These are phyloP conservation scores for Penicillium canescens DNA, from an alignment of 495 filamentous ascomycete genomes.

Conservation along the genomic window DNA sequence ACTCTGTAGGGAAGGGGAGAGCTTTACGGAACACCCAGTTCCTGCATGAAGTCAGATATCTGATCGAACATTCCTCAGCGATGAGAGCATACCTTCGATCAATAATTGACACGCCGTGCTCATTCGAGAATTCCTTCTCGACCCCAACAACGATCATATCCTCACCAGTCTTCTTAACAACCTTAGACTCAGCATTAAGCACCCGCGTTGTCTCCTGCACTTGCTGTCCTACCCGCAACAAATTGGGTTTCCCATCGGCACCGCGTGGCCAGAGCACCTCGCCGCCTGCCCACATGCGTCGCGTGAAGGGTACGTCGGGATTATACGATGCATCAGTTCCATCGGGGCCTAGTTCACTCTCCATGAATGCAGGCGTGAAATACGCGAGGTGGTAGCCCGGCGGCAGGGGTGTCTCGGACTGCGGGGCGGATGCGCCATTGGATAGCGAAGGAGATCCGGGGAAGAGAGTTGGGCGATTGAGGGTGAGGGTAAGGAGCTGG, in stretches of 20 bases:
- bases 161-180: slow-evolving; percentile 52
- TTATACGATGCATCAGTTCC: slow-evolving; percentile 72
- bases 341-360: slow-evolving; percentile 59
- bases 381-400: slow-evolving; percentile 73
- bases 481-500: slow-evolving; percentile 53
- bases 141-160: slow-evolving; percentile 68
- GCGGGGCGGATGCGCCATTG: slow-evolving; percentile 19
- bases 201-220: slow-evolving; percentile 60
- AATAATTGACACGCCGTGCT: slow-evolving; percentile 49
- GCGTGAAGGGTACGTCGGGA: slow-evolving; percentile 61
- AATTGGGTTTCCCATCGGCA: slow-evolving; percentile 33
- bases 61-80: neutral
- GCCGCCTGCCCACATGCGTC: slow-evolving; percentile 83
- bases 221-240: slow-evolving; percentile 51
- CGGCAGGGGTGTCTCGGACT: slow-evolving; percentile 49
- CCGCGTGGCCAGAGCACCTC: slow-evolving; percentile 51
- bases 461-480: slow-evolving; percentile 48
- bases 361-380: slow-evolving; percentile 61
- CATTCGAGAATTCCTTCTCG: slow-evolving; percentile 57
- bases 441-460: slow-evolving; percentile 30
- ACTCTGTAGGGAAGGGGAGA: slow-evolving; percentile 28
- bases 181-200: slow-evolving; percentile 50
- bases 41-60: slow-evolving; percentile 27
- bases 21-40: slow-evolving; percentile 62
- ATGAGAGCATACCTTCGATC: slow-evolving; percentile 48